phyloP scores from a whole-genome alignment of 257 asterid genomes.

The Coffea eugenioides region DNA sequence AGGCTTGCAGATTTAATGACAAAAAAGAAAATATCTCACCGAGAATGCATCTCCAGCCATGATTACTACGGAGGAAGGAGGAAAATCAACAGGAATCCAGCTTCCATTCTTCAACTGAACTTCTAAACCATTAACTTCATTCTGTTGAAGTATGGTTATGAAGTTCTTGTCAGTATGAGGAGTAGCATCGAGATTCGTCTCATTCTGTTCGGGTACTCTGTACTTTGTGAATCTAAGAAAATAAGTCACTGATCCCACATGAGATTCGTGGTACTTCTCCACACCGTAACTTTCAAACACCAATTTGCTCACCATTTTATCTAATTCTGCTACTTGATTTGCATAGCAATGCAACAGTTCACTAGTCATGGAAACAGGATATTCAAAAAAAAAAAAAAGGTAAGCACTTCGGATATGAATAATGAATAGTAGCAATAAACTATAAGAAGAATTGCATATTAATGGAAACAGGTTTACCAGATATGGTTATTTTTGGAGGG shows the following conservation, averaged over 20 bases:
- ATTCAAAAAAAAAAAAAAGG: neutral
- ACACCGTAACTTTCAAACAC: slow-evolving; percentile 56
- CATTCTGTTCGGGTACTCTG: slow-evolving; percentile 17
- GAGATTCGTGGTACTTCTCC: slow-evolving; percentile 43
- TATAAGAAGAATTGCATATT: too few species aligned
- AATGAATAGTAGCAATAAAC: neutral
- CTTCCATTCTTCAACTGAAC: slow-evolving; percentile 5
- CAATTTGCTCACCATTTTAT: slow-evolving; percentile 50
- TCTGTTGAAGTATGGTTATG: slow-evolving; percentile 10
- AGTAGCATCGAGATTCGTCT: neutral
- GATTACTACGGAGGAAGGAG: slow-evolving; percentile 5
- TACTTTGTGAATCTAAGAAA: slow-evolving; percentile 48
- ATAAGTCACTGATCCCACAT: slow-evolving; percentile 43
- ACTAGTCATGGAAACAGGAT: neutral
- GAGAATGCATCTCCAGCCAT: slow-evolving; percentile 13
- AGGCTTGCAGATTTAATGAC: neutral
- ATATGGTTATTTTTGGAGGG: slow-evolving; percentile 47
- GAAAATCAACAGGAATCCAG: slow-evolving; percentile 12
- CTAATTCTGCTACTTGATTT: slow-evolving; percentile 43
- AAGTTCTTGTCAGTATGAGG: slow-evolving; percentile 14
- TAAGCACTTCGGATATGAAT: too few species aligned
- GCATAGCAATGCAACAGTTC: slow-evolving; percentile 22
- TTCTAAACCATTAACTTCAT: slow-evolving; percentile 3
- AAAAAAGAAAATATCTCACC: neutral
- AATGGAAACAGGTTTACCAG: slow-evolving; percentile 21